phyloP scores from a whole-genome alignment of 2,329 filamentous ascomycete species.

The Cryphonectria radicalis region DNA sequence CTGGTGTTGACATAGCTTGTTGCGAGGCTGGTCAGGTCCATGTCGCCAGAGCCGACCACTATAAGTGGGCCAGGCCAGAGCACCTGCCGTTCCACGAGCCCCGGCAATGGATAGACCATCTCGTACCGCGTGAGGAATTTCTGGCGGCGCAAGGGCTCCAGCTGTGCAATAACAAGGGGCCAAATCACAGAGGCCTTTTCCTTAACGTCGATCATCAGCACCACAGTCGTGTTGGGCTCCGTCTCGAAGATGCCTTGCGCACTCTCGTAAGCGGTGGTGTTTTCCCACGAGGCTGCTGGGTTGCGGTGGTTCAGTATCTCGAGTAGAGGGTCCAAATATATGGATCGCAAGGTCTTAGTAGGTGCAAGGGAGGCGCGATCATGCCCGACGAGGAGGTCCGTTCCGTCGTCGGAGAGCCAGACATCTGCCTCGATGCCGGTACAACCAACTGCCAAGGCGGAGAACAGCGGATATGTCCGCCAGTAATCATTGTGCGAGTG shows the following conservation, averaged over 20 bases:
- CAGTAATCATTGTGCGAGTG: conserved; percentile 76
- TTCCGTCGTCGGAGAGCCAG: conserved; percentile 56
- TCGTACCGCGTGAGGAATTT: conserved; percentile 61
- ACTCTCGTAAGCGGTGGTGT: conserved; percentile 47
- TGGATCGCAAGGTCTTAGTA: conserved; percentile 60
- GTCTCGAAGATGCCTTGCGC: conserved; percentile 47
- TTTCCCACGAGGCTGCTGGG: conserved; percentile 34
- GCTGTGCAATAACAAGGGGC: conserved; percentile 52
- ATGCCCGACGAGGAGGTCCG: conserved; percentile 66
- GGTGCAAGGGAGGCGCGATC: conserved; percentile 52
- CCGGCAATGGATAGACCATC: conserved; percentile 38
- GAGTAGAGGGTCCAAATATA: conserved; percentile 69
- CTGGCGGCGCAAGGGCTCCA: conserved; percentile 60
- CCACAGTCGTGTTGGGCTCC: conserved; percentile 50
- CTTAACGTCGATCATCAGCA: conserved; percentile 73
- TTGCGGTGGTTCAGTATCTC: conserved; percentile 60
- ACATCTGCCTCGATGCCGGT: conserved; percentile 71
- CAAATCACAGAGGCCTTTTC: conserved; percentile 55
- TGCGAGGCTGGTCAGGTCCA: conserved; percentile 1
- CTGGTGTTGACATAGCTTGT: not conserved
- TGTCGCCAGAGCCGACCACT: conserved; percentile 68
- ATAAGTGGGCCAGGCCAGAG: conserved; percentile 59
- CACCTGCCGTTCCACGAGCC: conserved; percentile 43
- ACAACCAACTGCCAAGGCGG: conserved; percentile 62
- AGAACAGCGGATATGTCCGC: conserved; percentile 64